A percentile compares a stretch with the other conserved stretches of the same genome.
phyloP scores from a whole-genome alignment of 2,329 filamentous ascomycete genomes.

The Pseudopithomyces maydicus region DNA sequence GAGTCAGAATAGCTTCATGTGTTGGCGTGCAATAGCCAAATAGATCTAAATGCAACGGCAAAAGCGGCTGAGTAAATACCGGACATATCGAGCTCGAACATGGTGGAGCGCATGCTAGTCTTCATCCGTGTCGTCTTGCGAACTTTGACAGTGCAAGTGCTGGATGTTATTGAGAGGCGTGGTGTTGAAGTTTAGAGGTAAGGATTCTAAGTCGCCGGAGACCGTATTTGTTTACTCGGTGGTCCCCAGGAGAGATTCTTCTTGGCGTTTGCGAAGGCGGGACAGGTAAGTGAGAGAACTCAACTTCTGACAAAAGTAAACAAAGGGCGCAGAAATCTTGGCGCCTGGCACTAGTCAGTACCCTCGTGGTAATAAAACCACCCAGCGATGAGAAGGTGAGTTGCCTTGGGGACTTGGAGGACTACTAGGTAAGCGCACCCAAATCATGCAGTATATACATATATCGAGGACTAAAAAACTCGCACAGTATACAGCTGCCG shows the following conservation, averaged over 20 bases:
- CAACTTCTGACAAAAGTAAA: neutral
- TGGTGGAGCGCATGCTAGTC: constrained; percentile 8
- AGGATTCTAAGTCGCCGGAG: too few species aligned
- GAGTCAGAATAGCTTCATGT: neutral
- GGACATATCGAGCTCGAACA: constrained; percentile 16
- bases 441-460: too few species aligned
- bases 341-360: neutral
- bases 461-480: too few species aligned
- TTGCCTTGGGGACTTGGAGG: neutral
- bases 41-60: neutral
- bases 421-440: neutral
- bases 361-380: neutral
- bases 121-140: neutral
- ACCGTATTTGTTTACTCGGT: neutral
- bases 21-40: neutral
- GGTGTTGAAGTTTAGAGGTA: neutral
- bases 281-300: neutral
- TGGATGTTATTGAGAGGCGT: neutral
- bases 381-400: neutral
- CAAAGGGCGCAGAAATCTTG: too few species aligned
- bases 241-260: neutral
- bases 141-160: neutral
- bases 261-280: neutral
- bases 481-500: too few species aligned
- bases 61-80: constrained; percentile 13